Conservation (phyloP, 768 basidiomycete species). For the Lactarius akahatsu region DNA sequence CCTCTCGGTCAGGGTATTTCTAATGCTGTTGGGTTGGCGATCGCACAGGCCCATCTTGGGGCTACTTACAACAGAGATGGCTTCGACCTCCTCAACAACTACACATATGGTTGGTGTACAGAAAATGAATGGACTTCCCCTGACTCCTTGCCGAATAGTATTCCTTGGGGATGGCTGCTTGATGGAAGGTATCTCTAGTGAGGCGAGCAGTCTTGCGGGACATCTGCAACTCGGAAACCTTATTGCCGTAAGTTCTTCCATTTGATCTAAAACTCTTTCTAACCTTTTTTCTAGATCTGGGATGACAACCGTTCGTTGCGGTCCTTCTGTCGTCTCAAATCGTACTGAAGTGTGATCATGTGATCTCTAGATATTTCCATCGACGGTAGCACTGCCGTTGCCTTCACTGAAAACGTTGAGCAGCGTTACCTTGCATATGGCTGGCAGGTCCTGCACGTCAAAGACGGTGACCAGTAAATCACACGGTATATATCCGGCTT, state of each 20-base stretch:
- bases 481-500: too few relatives aligned
- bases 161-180: constrained; percentile 95
- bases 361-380: constrained; percentile 82
- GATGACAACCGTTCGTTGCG: constrained; percentile 85
- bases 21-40: constrained; percentile 91
- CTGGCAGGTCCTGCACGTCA: constrained; percentile 88
- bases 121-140: constrained; percentile 10
- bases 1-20: constrained; percentile 94
- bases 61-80: constrained; percentile 88
- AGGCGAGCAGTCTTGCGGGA: constrained; percentile 90
- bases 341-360: constrained; percentile 24
- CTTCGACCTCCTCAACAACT: constrained; percentile 80
- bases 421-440: constrained; percentile 88
- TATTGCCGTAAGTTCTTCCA: constrained; percentile 65
- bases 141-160: constrained; percentile 43
- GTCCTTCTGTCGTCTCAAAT: constrained; percentile 8
- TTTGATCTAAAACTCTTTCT: constrained; percentile 22
- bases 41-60: constrained; percentile 86
- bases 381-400: constrained; percentile 87
- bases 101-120: constrained; percentile 72
- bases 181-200: constrained; percentile 94
- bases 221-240: constrained; percentile 93
- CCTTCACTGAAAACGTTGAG: constrained; percentile 93
- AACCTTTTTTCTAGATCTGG: constrained; percentile 59
- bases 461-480: constrained; percentile 71